Conservation (phyloP, 306 rosid species). For the Aeschynomene evenia region DNA sequence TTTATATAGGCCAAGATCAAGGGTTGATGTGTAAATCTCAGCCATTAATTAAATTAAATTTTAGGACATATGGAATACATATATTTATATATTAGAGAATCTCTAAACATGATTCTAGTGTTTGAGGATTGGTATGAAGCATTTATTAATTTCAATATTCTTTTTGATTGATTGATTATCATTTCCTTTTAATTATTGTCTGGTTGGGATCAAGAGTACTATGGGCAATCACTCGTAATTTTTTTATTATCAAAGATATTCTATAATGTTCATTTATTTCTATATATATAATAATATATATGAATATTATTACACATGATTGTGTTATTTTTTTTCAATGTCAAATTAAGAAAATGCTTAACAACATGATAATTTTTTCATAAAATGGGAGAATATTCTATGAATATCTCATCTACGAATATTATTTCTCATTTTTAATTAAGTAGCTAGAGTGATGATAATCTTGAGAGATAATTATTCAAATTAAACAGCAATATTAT, state of each 20-base stretch:
- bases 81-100: conserved; percentile 6
- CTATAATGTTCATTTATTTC: background rate
- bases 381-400: no score
- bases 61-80: conserved; percentile 12
- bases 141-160: conserved; percentile 3
- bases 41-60: conserved; percentile 21
- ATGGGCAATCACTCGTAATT: conserved; percentile 15
- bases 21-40: conserved; percentile 10
- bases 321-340: no score
- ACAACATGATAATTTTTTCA: no score
- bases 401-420: no score
- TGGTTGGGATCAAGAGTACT: conserved; percentile 3
- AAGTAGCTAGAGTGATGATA: no score
- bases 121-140: conserved; percentile 26
- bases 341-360: no score
- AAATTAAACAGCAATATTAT: no score
- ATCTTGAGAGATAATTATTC: no score
- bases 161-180: conserved; percentile 8
- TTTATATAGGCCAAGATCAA: conserved; percentile 30
- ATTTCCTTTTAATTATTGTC: conserved; percentile 1
- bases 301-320: no score
- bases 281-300: no score
- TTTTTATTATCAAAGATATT: background rate
- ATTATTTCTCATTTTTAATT: no score
- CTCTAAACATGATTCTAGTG: conserved; percentile 23